Evolutionary conservation across 306 rosid genomes (phyloP).

Genomic region (Quercus wislizeni): DNA sequence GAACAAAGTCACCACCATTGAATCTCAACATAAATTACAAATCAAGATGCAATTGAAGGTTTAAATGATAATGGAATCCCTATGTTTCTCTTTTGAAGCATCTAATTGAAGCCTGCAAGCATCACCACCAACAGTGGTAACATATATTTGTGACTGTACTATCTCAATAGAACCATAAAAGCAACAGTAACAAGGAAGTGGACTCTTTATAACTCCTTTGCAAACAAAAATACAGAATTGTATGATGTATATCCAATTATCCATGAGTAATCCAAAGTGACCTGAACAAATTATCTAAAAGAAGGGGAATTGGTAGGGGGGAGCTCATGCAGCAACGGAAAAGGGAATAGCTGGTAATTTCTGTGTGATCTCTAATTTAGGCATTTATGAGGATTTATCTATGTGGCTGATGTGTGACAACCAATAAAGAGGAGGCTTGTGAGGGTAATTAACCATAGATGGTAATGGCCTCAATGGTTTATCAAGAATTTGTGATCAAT

Average conservation of each 20-base stretch:
- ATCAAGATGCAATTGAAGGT: not conserved
- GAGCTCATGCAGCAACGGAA: not conserved
- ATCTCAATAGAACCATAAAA: not conserved
- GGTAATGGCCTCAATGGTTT: not conserved
- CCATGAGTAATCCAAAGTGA: not conserved
- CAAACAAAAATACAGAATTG: not conserved
- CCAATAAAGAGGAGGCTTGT: not conserved
- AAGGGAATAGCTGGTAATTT: not conserved
- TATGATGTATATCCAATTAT: not conserved
- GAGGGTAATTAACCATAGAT: not conserved
- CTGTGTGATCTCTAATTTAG: not conserved
- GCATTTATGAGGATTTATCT: not conserved
- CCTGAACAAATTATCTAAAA: not conserved
- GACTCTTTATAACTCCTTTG: not conserved
- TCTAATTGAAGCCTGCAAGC: not conserved
- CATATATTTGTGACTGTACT: not conserved
- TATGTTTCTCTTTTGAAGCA: not conserved
- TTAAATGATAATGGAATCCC: not conserved
- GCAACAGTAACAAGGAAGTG: not conserved
- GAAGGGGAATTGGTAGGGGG: not conserved
- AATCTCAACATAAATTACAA: not conserved
- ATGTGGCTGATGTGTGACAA: not conserved
- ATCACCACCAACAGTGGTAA: not conserved
- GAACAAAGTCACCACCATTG: not conserved
- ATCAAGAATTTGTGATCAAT: not conserved